These are phyloP conservation scores for Platanthera guangdongensis DNA, from an alignment of 106 monocot species.

Conservation along the genomic window DNA sequence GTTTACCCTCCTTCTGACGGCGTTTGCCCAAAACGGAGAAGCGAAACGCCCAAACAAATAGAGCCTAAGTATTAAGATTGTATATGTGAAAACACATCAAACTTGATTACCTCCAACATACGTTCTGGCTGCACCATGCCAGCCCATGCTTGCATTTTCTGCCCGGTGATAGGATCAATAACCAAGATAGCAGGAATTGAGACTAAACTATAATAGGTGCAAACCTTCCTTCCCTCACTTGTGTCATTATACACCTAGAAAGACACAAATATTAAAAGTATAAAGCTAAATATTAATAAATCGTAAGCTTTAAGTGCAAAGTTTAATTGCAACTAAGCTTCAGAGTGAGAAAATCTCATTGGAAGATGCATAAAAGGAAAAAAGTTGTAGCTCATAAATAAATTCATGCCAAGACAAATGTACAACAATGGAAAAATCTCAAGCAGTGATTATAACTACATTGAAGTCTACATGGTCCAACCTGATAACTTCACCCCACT, in stretches of 20 bases:
- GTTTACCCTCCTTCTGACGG: too few relatives aligned
- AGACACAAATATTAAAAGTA: neutral
- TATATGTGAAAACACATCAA: neutral
- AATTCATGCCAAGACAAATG: neutral
- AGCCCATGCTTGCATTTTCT: conserved; percentile 81
- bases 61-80: neutral
- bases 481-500: neutral
- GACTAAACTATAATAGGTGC: conserved; percentile 80
- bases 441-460: neutral
- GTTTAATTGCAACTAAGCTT: neutral
- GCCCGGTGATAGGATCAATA: conserved; percentile 94
- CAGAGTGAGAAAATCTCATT: neutral
- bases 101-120: conserved; percentile 64
- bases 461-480: neutral
- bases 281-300: neutral
- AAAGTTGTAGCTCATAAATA: neutral
- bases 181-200: conserved; percentile 70
- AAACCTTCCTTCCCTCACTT: conserved; percentile 89
- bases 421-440: neutral
- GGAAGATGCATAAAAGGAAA: neutral
- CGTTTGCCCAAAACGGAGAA: too few relatives aligned
- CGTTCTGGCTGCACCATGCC: conserved; percentile 91
- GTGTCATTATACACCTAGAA: conserved; percentile 72
- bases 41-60: too few relatives aligned
- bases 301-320: neutral